A percentile compares a stretch with the other conserved stretches of the same genome.
These are phyloP conservation scores for Bigelowiella natans DNA, from an alignment of 78 protist genomes.

Conservation along the genomic window DNA sequence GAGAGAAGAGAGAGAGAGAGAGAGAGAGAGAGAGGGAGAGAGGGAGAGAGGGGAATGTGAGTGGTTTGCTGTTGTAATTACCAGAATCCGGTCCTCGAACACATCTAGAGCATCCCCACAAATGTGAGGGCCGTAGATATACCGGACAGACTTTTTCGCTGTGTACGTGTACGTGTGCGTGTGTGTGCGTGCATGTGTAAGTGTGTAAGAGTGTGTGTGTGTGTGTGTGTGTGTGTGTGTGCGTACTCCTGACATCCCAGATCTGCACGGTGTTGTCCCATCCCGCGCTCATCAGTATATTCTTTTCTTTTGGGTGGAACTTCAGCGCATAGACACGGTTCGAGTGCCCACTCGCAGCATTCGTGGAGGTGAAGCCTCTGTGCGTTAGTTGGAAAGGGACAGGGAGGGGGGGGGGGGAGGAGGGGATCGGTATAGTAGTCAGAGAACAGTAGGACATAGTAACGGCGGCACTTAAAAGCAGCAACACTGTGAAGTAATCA, in stretches of 20 bases:
- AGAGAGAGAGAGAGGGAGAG: too few relatives aligned
- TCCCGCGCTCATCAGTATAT: not conserved
- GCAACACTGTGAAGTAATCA: too few relatives aligned
- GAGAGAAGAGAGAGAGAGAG: too few relatives aligned
- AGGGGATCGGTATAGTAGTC: too few relatives aligned
- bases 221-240: not conserved
- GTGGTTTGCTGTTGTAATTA: too few relatives aligned
- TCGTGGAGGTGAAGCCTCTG: not conserved
- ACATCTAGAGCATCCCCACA: not conserved
- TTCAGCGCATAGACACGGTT: not conserved
- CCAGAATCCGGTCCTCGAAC: not conserved
- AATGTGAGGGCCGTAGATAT: not conserved
- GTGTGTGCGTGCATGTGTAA: not conserved
- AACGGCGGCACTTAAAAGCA: too few relatives aligned
- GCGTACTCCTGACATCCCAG: not conserved
- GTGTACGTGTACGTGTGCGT: not conserved
- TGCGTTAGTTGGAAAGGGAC: too few relatives aligned
- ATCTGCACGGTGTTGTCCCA: not conserved
- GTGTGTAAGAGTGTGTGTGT: not conserved
- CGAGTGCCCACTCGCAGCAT: not conserved
- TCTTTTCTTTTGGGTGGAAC: not conserved
- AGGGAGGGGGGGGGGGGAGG: too few relatives aligned
- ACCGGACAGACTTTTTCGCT: not conserved
- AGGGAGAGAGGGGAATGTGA: too few relatives aligned
- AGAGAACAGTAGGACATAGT: too few relatives aligned